Evolutionary conservation across 768 basidiomycete species (phyloP).

Genomic region (Coprinopsis sp.): DNA sequence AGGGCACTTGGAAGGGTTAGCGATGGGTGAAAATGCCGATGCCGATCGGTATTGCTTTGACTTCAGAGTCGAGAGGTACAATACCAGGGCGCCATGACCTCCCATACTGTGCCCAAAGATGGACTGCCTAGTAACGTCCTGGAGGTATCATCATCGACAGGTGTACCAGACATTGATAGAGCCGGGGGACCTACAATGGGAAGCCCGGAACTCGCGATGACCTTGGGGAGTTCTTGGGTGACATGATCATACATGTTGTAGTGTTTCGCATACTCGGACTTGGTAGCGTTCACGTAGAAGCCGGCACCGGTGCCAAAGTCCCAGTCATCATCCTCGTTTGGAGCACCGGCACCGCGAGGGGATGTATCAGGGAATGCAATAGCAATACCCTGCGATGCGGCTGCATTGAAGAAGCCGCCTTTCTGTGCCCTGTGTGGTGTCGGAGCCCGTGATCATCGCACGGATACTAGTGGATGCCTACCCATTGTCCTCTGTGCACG

Average conservation of each 20-base stretch:
- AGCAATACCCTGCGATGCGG: conserved; percentile 81
- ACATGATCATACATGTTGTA: conserved; percentile 91
- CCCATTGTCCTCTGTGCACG: conserved; percentile 94
- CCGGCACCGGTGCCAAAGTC: conserved; percentile 95
- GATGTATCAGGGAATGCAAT: conserved; percentile 95
- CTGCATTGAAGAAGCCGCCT: conserved; percentile 85
- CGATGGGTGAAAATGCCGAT: conserved; percentile 83
- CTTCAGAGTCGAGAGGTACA: conserved; percentile 80
- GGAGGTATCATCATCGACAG: not conserved
- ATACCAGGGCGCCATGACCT: conserved; percentile 89
- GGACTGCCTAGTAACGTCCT: conserved; percentile 83
- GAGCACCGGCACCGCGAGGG: conserved; percentile 84
- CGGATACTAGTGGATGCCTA: conserved; percentile 26
- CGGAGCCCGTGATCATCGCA: not conserved
- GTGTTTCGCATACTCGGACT: conserved; percentile 61
- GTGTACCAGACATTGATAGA: not conserved
- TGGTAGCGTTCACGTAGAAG: conserved; percentile 92
- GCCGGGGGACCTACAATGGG: conserved; percentile 58
- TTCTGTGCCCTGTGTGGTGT: conserved; percentile 69
- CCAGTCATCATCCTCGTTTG: conserved; percentile 79
- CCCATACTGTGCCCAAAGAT: conserved; percentile 98
- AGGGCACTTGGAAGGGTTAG: conserved; percentile 79
- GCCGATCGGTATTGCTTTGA: conserved; percentile 74
- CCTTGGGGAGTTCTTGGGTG: conserved; percentile 76
- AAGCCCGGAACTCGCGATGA: conserved; percentile 66